These are phyloP conservation scores for Perkinsus chesapeaki DNA, from an alignment of 169 alveolate genomes.

Conservation along the genomic window DNA sequence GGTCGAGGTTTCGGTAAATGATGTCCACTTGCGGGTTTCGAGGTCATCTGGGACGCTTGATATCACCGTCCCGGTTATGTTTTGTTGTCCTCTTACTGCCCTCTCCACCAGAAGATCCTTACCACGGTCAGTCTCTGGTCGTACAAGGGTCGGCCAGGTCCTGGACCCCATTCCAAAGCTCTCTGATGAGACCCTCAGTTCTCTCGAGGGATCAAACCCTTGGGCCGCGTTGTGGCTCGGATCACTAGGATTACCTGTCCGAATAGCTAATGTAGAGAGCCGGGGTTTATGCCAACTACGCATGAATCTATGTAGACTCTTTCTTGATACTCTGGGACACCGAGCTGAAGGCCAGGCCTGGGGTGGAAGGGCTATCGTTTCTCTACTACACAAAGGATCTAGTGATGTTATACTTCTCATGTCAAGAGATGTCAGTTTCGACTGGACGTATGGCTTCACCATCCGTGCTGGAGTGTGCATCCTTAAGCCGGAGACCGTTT, in stretches of 20 bases:
- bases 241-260: neutral
- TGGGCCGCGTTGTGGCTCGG: neutral
- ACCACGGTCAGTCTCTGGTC: neutral
- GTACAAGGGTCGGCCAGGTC: neutral
- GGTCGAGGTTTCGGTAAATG: neutral
- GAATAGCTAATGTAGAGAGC: neutral
- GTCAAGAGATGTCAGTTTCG: neutral
- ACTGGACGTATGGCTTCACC: neutral
- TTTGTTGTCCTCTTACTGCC: neutral
- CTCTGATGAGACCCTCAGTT: neutral
- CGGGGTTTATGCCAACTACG: neutral
- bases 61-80: neutral
- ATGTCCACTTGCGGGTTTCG: neutral
- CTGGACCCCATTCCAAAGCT: neutral
- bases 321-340: neutral
- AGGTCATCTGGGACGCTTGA: neutral
- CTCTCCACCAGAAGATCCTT: neutral
- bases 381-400: neutral
- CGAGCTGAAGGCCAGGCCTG: neutral
- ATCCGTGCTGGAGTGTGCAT: neutral
- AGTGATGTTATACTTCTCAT: neutral
- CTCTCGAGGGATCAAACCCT: neutral
- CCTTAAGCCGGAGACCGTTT: neutral
- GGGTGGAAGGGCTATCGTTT: neutral
- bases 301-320: neutral